Conservation (phyloP, 495 filamentous ascomycete genomes). For the Hypoxylon rickii region DNA sequence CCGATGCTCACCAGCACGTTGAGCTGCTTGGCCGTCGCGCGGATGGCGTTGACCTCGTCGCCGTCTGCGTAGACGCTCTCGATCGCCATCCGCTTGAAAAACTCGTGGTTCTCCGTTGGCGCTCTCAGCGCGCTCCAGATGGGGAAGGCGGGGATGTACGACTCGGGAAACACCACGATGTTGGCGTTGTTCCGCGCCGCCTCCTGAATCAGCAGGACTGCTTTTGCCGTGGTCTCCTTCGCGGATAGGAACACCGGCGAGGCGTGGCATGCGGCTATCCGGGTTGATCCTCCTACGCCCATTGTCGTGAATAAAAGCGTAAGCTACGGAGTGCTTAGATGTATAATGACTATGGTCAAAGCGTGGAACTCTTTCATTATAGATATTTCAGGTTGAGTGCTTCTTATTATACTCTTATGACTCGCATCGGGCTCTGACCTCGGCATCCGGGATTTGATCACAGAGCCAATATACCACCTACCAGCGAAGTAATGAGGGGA, state of each 20-base stretch:
- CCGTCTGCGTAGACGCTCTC: conserved; percentile 43
- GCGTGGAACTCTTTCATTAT: background rate
- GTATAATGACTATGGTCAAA: background rate
- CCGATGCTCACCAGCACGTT: conserved; percentile 41
- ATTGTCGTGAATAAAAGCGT: conserved; percentile 10
- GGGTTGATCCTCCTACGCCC: conserved; percentile 4
- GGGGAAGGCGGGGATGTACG: conserved; percentile 47
- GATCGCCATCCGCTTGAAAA: conserved; percentile 38
- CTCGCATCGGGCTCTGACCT: conserved; percentile 20
- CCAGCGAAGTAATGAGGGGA: conserved; percentile 17
- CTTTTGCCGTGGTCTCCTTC: conserved; percentile 41
- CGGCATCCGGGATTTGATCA: conserved; percentile 32
- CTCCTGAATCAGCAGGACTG: conserved; percentile 44
- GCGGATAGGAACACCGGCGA: conserved; percentile 46
- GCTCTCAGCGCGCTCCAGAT: conserved; percentile 42
- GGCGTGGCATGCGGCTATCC: conserved; percentile 43
- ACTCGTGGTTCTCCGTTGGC: conserved; percentile 40
- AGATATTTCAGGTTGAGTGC: background rate
- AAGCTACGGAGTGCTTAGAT: background rate
- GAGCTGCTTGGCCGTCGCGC: conserved; percentile 26
- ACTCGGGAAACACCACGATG: conserved; percentile 52
- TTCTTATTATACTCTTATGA: conserved; percentile 1
- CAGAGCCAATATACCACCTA: background rate
- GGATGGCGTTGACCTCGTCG: conserved; percentile 40
- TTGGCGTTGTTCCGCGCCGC: conserved; percentile 45